phyloP scores from a whole-genome alignment of 495 filamentous ascomycete genomes.

The Penicillium argentinense region DNA sequence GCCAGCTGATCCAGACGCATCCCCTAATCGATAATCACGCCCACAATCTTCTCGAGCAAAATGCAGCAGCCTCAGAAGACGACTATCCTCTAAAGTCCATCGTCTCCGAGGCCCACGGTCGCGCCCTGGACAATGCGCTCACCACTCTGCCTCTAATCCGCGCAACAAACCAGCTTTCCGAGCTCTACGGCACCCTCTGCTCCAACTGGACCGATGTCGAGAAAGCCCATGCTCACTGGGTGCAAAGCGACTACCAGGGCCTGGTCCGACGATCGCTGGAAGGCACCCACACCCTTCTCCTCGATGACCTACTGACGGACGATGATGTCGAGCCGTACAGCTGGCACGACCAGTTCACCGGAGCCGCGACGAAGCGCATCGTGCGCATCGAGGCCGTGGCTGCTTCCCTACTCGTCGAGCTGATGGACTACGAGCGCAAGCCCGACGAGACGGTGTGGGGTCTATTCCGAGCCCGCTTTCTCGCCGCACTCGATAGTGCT shows the following conservation, averaged over 20 bases:
- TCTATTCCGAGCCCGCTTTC: conserved; percentile 47
- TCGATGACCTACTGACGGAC: conserved; percentile 74
- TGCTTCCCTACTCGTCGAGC: conserved; percentile 55
- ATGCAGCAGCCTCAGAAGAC: conserved; percentile 31
- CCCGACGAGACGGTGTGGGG: conserved; percentile 28
- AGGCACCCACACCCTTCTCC: conserved; percentile 72
- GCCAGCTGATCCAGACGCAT: conserved; percentile 56
- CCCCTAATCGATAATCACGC: conserved; percentile 90
- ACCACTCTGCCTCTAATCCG: conserved; percentile 68
- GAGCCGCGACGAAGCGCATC: conserved; percentile 67
- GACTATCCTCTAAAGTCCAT: conserved; percentile 56
- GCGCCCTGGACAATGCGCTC: conserved; percentile 58
- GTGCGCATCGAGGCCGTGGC: conserved; percentile 83
- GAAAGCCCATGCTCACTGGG: conserved; percentile 54
- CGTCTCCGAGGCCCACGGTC: conserved; percentile 71
- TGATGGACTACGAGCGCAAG: conserved; percentile 28
- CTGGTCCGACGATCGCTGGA: conserved; percentile 65
- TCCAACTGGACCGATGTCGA: conserved; percentile 62
- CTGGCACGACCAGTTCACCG: conserved; percentile 72
- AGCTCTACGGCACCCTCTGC: conserved; percentile 57
- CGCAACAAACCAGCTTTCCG: conserved; percentile 66
- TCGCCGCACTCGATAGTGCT: conserved; percentile 47
- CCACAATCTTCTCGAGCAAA: conserved; percentile 65
- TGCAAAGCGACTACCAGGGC: conserved; percentile 53
- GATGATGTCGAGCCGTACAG: conserved; percentile 58